Evolutionary conservation across 2,329 filamentous ascomycete species (phyloP).

Genomic region (Phyllosticta capitalensis): DNA sequence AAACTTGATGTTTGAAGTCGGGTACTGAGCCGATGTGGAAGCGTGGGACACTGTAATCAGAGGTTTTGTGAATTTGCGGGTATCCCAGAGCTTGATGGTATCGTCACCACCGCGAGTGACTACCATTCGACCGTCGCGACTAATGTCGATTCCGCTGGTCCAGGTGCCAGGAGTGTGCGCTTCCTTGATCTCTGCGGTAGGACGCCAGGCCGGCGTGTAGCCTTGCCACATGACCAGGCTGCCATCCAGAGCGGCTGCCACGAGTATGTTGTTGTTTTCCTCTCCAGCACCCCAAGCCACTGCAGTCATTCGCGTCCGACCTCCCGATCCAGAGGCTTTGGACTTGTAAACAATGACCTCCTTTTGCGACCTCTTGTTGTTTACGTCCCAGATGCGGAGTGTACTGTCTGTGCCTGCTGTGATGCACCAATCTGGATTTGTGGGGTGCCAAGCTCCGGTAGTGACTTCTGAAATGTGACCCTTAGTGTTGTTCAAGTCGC

Average conservation of each 20-base stretch:
- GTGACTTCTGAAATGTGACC: conserved; percentile 91
- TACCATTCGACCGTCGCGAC: conserved; percentile 78
- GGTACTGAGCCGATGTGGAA: conserved; percentile 75
- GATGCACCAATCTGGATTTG: conserved; percentile 71
- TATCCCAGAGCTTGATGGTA: conserved; percentile 94
- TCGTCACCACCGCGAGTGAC: conserved; percentile 87
- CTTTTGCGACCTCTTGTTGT: conserved; percentile 79
- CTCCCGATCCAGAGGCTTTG: conserved; percentile 74
- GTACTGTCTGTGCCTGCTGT: conserved; percentile 95
- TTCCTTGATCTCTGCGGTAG: conserved; percentile 70
- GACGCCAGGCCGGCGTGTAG: conserved; percentile 74
- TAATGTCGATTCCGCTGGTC: conserved; percentile 88
- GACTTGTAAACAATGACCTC: conserved; percentile 96
- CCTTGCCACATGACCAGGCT: conserved; percentile 87
- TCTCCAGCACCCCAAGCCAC: conserved; percentile 76
- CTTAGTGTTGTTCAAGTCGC: conserved; percentile 96
- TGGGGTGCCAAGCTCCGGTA: conserved; percentile 83
- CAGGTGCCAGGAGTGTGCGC: conserved; percentile 78
- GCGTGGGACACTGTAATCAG: conserved; percentile 68
- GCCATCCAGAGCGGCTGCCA: conserved; percentile 79
- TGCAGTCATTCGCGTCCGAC: conserved; percentile 86
- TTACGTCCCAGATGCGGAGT: conserved; percentile 92
- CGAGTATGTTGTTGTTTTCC: conserved; percentile 68
- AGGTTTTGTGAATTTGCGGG: conserved; percentile 85
- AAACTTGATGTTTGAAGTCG: conserved; percentile 81